Base-by-base conservation (phyloP, 2,329 filamentous ascomycete species). In the Fusarium liriodendri region DNA sequence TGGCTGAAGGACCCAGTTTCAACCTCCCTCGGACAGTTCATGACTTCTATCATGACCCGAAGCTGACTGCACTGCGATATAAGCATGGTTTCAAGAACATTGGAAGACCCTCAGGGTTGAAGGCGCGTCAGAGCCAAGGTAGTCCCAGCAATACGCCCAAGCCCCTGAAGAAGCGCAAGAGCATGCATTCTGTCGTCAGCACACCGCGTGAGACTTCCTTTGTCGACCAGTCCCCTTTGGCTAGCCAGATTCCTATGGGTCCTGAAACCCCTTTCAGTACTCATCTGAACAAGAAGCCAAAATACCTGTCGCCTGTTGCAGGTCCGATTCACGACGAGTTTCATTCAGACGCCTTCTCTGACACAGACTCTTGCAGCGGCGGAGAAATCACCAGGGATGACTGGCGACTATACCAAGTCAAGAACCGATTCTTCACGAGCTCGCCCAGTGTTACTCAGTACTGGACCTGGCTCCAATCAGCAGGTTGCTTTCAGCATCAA, bases 41-140 rank as follows among this genome's bases (percentile, higher is more conserved):
- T 61, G 85, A 88, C 73, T 84, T 90, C 22, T 91, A 90, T 70
- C 87, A 89, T 72, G 89, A 91, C 73, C 79, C 81, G 0, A 90
- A 89, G 76, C 79, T 90, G 2, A 82, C 84, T 16, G 78, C 82
- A 2, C 79, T 90, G 10, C 84, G 89, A 9, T 79, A 82, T 27
- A 87, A 88, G 79, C 86, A 87, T 67, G 89, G 89, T 0, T 89
- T 87, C 68, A 87, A 88, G 58, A 90, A 88, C 71, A 90, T 90
- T 8, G 89, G 89, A 9, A 83, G 89, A 1, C 89, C 89, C 0
- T 88, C 87, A 45, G 85, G 84, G 5, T 84, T 85, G 71, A 87
- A 84, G 69, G 81, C 82, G 11, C 76, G 76, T 5, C 66, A 71
- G 32, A 78, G 77, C 25, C 67, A 74, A 14, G 76, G 73, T 8